Evolutionary conservation across 805 yeast species (phyloP).

Genomic region (Yarrowia sp.): DNA sequence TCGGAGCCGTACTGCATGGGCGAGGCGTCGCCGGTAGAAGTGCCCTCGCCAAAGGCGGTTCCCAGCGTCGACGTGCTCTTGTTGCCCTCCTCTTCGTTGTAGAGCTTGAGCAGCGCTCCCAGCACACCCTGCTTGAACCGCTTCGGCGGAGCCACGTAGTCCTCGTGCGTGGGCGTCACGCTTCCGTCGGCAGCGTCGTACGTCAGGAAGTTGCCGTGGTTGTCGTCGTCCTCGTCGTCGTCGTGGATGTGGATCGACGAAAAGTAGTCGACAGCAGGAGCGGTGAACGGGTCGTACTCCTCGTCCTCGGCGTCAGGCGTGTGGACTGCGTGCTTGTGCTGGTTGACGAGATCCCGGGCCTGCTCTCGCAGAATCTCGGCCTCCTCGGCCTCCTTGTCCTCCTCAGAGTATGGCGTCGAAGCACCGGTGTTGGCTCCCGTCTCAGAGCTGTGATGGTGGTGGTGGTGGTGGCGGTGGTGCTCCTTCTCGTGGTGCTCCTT

Average conservation of each 20-base stretch:
- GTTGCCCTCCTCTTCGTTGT: conserved; percentile 41
- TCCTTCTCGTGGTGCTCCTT: conserved; percentile 29
- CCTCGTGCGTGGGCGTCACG: conserved; percentile 37
- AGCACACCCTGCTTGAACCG: conserved; percentile 83
- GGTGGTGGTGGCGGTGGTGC: conserved; percentile 29
- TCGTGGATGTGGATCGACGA: conserved; percentile 24
- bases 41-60: conserved; percentile 7
- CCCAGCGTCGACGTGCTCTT: conserved; percentile 28
- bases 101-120: conserved; percentile 70
- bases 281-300: conserved; percentile 20
- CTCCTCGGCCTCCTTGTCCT: conserved; percentile 2
- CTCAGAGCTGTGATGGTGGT: neutral
- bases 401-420: conserved; percentile 1
- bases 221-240: conserved; percentile 27
- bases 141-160: conserved; percentile 57
- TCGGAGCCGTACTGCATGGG: neutral
- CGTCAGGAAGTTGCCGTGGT: conserved; percentile 25
- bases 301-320: conserved; percentile 37
- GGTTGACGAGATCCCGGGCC: conserved; percentile 31
- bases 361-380: conserved; percentile 16
- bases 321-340: conserved; percentile 29
- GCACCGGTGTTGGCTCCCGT: neutral
- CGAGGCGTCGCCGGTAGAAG: conserved; percentile 15
- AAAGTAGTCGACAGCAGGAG: conserved; percentile 38
- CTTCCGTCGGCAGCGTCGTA: conserved; percentile 28